A percentile compares a stretch with the other conserved stretches of the same genome.
phyloP scores from a whole-genome alignment of 2,329 filamentous ascomycete genomes.

The Verticillium isaacii region DNA sequence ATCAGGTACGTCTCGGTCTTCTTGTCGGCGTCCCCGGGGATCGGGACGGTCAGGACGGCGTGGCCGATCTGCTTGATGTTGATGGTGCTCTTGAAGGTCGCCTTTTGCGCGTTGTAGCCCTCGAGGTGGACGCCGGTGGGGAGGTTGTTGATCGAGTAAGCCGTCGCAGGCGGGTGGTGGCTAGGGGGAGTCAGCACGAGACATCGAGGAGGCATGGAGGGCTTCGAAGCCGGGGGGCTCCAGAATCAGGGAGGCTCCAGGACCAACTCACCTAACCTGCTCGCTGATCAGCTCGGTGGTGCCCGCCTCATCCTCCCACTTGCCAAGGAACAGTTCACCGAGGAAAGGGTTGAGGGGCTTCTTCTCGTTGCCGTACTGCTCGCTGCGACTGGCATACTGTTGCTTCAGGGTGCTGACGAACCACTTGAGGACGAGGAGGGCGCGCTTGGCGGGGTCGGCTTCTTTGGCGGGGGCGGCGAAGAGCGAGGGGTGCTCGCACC shows the following conservation, averaged over 20 bases:
- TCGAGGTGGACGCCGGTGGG: slow-evolving; percentile 73
- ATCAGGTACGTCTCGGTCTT: slow-evolving; percentile 75
- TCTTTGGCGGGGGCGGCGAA: slow-evolving; percentile 81
- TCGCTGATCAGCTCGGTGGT: slow-evolving; percentile 85
- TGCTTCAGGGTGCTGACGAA: slow-evolving; percentile 91
- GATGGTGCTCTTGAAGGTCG: slow-evolving; percentile 89
- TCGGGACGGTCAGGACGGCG: slow-evolving; percentile 71
- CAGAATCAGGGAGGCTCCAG: not conserved
- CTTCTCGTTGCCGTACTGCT: slow-evolving; percentile 85
- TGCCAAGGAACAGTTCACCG: slow-evolving; percentile 88
- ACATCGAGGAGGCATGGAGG: not conserved
- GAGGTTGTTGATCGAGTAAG: slow-evolving; percentile 86
- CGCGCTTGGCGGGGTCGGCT: slow-evolving; percentile 73
- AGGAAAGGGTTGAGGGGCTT: slow-evolving; percentile 97
- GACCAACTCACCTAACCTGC: slow-evolving; percentile 66
- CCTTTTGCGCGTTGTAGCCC: slow-evolving; percentile 95
- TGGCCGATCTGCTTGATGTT: slow-evolving; percentile 94
- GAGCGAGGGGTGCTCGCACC: slow-evolving; percentile 72
- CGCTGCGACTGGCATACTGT: slow-evolving; percentile 70
- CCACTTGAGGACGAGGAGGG: slow-evolving; percentile 89
- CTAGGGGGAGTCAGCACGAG: slow-evolving; percentile 26
- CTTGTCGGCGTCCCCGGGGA: slow-evolving; percentile 21
- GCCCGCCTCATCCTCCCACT: slow-evolving; percentile 79
- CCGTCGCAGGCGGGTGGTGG: slow-evolving; percentile 92
- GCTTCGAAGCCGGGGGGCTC: no score